These are phyloP conservation scores for Parascedosporium putredinis DNA, from an alignment of 2,329 filamentous ascomycete genomes.

Conservation along the genomic window DNA sequence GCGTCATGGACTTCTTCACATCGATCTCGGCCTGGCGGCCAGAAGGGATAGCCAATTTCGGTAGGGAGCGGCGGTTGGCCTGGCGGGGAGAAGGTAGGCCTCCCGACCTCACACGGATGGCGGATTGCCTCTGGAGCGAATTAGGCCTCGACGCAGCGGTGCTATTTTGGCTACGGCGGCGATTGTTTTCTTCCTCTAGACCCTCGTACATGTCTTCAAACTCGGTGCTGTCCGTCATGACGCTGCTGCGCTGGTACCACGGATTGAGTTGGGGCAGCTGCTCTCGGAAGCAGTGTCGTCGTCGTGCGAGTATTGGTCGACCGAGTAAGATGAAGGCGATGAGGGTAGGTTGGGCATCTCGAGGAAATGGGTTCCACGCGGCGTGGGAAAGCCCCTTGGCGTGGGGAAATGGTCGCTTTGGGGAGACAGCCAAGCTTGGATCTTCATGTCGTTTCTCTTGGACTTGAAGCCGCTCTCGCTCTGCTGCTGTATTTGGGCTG, in stretches of 20 bases:
- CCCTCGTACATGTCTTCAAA: slow-evolving; percentile 85
- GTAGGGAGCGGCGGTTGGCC: background rate
- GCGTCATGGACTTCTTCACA: slow-evolving; percentile 41
- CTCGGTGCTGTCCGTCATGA: slow-evolving; percentile 55
- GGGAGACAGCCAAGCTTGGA: slow-evolving; percentile 49
- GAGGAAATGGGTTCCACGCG: slow-evolving; percentile 56
- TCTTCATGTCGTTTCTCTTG: slow-evolving; percentile 33
- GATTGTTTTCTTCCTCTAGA: slow-evolving; percentile 61
- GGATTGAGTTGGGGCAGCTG: slow-evolving; percentile 41
- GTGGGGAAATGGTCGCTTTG: slow-evolving; percentile 52
- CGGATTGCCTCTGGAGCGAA: slow-evolving; percentile 16
- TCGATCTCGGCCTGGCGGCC: slow-evolving; percentile 16
- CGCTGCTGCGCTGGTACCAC: slow-evolving; percentile 48
- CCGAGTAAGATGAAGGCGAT: slow-evolving; percentile 45
- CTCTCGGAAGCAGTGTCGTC: slow-evolving; percentile 18
- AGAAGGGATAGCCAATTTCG: slow-evolving; percentile 4
- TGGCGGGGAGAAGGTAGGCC: background rate
- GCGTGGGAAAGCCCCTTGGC: slow-evolving; percentile 50
- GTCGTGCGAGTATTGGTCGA: slow-evolving; percentile 27
- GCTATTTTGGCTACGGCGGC: slow-evolving; percentile 4
- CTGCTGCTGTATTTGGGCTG: background rate
- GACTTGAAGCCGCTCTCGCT: background rate
- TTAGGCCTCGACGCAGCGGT: slow-evolving; percentile 6
- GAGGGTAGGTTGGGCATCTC: slow-evolving; percentile 52
- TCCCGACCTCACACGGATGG: slow-evolving; percentile 32